Evolutionary conservation across 2,329 filamentous ascomycete species (phyloP), one percentile per base, ranked within the genome.

Genomic region (Falciphora oryzae): DNA sequence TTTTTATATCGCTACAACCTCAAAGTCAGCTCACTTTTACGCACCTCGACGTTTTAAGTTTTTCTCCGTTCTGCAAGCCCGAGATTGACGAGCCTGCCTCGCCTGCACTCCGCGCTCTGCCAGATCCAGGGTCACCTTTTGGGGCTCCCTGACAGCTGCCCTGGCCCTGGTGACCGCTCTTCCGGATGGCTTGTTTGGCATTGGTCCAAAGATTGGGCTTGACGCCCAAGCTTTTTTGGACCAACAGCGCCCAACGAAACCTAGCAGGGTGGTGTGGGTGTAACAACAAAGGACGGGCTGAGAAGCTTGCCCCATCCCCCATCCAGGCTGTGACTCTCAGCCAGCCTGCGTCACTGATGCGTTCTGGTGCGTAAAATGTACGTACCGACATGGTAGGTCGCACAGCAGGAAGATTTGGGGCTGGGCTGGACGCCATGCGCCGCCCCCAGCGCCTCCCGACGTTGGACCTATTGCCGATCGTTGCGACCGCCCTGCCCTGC

Each of bases 1-100:
- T 68, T 56, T 31, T 53, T n/a, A n/a, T 53, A n/a, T n/a, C 44
- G 44, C 44, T 53, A 53, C 44, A 25, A 53, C 44, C 6, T 53
- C 44, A 53, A 53, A 63, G 50, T 28, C 22, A 27, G 28, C 22
- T 32, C 56, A 44, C 27, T 61, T n/a, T 16, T 56, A 29, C 64
- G 58, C 64, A 25, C 29, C 27, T 59, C 13, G 28, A 35, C 29
- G 35, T 60, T 35, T 29, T 60, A 32, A n/a, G 58, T 32, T 35
- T 60, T 38, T n/a, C 57, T 35, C 22, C 22, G 25, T 38, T 25
- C 58, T 60, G 10, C 57, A 22, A 38, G 2, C 25, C 58, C 29
- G 58, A 60, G 29, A 29, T 60, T 59, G 29, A 32, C 58, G 44
- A 16, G 14, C 35, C 6, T 38, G 35, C 35, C 35, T 38, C 35